Percentiles rank a stretch among this genome's conserved stretches.
These are phyloP conservation scores for Nitzschia sp. DNA, from an alignment of 108 stramenopile genomes.

Conservation along the genomic window DNA sequence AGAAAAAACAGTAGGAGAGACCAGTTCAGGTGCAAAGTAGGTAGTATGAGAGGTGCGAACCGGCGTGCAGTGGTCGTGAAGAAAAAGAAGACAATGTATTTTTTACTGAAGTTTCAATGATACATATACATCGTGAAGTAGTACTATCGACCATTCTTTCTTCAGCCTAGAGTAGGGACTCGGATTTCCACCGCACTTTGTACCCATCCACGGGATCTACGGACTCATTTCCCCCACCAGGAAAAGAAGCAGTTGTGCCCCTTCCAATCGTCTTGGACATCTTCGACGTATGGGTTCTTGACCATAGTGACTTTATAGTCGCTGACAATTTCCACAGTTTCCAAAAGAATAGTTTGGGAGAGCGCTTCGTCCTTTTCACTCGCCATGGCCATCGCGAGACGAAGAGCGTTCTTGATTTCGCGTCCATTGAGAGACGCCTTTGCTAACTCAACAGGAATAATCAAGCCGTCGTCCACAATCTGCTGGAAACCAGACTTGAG, in stretches of 20 bases:
- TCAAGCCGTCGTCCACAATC: background rate
- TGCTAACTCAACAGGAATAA: slow-evolving; percentile 52
- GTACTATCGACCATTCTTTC: too few species aligned
- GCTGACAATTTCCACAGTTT: slow-evolving; percentile 35
- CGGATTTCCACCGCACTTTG: too few species aligned
- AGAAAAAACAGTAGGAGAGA: too few species aligned
- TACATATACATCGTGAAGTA: too few species aligned
- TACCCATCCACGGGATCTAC: too few species aligned
- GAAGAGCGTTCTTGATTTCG: slow-evolving; percentile 74
- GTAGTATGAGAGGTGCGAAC: too few species aligned
- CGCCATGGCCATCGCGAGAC: slow-evolving; percentile 66
- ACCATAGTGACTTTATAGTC: slow-evolving; percentile 18
- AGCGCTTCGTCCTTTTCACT: slow-evolving; percentile 41
- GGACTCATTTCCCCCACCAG: background rate
- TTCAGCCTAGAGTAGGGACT: too few species aligned
- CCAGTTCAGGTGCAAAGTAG: too few species aligned
- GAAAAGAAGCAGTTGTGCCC: background rate
- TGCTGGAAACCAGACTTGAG: slow-evolving; percentile 31
- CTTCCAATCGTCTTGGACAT: background rate
- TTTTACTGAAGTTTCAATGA: too few species aligned
- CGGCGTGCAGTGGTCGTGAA: too few species aligned
- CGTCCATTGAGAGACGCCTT: slow-evolving; percentile 55
- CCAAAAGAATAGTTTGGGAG: slow-evolving; percentile 46
- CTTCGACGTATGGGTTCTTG: background rate
- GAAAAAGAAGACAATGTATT: too few species aligned